Base-by-base conservation (phyloP, 768 basidiomycete species). In the Pisolithus microcarpus region DNA sequence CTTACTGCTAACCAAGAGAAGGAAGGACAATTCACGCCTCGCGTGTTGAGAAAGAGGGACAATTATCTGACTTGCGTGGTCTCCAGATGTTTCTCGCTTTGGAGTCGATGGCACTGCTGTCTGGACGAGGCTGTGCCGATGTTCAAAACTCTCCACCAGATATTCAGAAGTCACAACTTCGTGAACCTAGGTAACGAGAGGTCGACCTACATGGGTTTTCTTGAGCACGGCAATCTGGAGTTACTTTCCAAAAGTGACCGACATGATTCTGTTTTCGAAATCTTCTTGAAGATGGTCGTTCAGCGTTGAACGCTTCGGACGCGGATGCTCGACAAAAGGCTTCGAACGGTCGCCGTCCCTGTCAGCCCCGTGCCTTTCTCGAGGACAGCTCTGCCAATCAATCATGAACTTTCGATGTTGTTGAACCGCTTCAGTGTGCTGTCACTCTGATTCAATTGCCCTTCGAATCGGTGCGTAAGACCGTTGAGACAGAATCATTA, bases 201-300 rank as follows among this genome's bases (percentile, higher is more conserved):
- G 43, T 59, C 76, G 36, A 85, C 85, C 53, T 90, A 85, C 58
- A 88, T 92, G 18, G 67, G 69, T 18, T 96, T 91, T 66, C 72
- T 90, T 56, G 71, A 76, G 43, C 56, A 77, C 5, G 70, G 73
- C 42, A 73, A 88, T 56, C 70, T n/a, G n/a, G n/a, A 68, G 3
- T 67, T 82, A 10, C 73, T 90, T 5, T 71, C 70, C 16, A 65
- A 71, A 18, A 71, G 74, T 45, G 75, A 81, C 24, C 65, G 68
- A 16, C 64, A 65, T 16, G 92, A 95, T 58, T 81, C 85, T 1
- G 79, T 87, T 1, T 93, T 86, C 60, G 75, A 79, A n/a, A 62
- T 88, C 6, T 88, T 92, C 61, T 72, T 95, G 43, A 91, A 91
- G 63, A 74, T 96, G 49, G 73, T n/a, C n/a, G n/a, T n/a, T n/a